These are phyloP conservation scores for Thecaphora thlaspeos DNA, from an alignment of 1,284 basidiomycete genomes.

Conservation along the genomic window DNA sequence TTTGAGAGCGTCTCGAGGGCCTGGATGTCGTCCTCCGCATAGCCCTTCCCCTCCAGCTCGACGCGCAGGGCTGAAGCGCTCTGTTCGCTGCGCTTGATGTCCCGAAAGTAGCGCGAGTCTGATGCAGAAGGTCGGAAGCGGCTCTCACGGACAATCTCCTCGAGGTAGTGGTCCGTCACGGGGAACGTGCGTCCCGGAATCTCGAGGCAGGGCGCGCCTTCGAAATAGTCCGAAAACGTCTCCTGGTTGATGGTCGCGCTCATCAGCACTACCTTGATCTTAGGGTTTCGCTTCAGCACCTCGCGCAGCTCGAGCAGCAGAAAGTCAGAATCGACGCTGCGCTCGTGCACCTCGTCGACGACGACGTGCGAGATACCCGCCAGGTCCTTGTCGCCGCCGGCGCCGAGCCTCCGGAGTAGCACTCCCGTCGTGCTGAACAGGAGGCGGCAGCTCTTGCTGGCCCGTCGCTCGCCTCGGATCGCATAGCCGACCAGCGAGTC, in stretches of 20 bases:
- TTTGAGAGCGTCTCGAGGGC: constrained; percentile 68
- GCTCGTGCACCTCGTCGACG: constrained; percentile 91
- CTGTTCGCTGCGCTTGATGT: constrained; percentile 42
- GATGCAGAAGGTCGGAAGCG: constrained; percentile 53
- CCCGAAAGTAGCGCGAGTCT: constrained; percentile 17
- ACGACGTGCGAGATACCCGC: constrained; percentile 77
- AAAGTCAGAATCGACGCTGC: constrained; percentile 86
- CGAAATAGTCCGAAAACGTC: constrained; percentile 40
- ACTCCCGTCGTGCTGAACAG: constrained; percentile 93
- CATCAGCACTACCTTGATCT: constrained; percentile 71
- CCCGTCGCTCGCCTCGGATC: constrained; percentile 83
- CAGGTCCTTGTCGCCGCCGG: constrained; percentile 70
- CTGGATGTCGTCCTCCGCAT: constrained; percentile 64
- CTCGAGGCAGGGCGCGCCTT: constrained; percentile 72
- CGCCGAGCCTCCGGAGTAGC: constrained; percentile 72
- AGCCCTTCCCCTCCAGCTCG: constrained; percentile 63
- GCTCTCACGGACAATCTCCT: constrained; percentile 40
- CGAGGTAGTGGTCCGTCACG: constrained; percentile 53
- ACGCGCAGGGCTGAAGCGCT: constrained; percentile 62
- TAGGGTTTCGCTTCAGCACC: constrained; percentile 69
- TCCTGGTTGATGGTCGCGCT: constrained; percentile 48
- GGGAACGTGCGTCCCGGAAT: constrained; percentile 69
- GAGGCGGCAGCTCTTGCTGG: constrained; percentile 63
- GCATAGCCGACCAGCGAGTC: constrained; percentile 72
- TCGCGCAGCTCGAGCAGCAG: constrained; percentile 80